Base-by-base conservation (phyloP, 331 rosid genomes). In the Acacia concinna region DNA sequence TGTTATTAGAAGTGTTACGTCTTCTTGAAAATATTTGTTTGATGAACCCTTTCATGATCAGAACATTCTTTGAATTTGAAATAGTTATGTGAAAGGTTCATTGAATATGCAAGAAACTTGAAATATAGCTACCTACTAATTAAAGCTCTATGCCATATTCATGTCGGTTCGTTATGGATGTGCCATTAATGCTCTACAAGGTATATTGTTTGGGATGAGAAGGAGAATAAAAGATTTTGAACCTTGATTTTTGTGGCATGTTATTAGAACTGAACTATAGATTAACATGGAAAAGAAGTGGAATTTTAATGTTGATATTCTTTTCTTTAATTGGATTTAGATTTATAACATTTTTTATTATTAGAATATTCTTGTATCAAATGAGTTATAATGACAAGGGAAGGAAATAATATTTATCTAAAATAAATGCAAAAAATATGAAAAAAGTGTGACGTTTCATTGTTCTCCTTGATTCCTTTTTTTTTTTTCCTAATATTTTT, bases 171-270 rank as follows among this genome's bases (percentile, higher is more conserved):
- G n/a, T 68, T 18, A 13, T 23, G 47, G 67, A 76, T 21, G 69
- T 76, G 74, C 12, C 18, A 74, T 67, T 57, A 43, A 56, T 75
- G 84, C 52, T 43, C 59, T 5, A 41, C 27, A 1, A 15, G 69
- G 15, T 34, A 35, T 18, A 51, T n/a, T 4, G 46, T 18, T 65
- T 35, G 28, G 71, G 12, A 65, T 35, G 6, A 18, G 69, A 9
- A 65, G 25, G 15, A 1, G 44, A 18, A 20, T 8, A 5, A 9
- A 35, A 20, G 30, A 66, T 63, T 63, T 31, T 59, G 17, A 21
- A 60, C 35, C 35, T 1, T 28, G 37, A 28, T 60, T 27, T 56
- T 25, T 25, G 14, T 12, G 9, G 8, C 18, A 28, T 59, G n/a
- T 28, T 28, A 27, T 28, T 28, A 27, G 35, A 6, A 60, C 15